Conservation (phyloP, 768 basidiomycete species). For the Cantharellus anzutake region DNA sequence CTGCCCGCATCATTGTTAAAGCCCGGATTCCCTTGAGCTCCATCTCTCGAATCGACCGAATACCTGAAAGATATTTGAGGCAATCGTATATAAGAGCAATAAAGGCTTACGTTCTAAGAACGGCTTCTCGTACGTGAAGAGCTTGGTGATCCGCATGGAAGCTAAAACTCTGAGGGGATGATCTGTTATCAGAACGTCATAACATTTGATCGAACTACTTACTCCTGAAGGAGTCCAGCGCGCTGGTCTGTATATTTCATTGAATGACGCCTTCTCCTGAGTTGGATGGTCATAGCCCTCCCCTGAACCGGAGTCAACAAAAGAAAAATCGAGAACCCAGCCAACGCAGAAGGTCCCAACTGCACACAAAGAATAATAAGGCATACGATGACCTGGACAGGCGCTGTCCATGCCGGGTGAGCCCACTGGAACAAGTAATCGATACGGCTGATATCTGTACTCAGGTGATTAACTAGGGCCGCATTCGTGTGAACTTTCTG, state of each 20-base stretch:
- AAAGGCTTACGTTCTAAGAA: slow-evolving; percentile 36
- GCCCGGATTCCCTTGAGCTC: slow-evolving; percentile 37
- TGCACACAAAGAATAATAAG: slow-evolving; percentile 13
- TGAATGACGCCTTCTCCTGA: slow-evolving; percentile 30
- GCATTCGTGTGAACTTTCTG: slow-evolving; percentile 42
- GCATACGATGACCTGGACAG: slow-evolving; percentile 1
- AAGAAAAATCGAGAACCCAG: slow-evolving; percentile 49
- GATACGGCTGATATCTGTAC: slow-evolving; percentile 34
- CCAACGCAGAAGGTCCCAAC: slow-evolving; percentile 52
- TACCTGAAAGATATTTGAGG: slow-evolving; percentile 20
- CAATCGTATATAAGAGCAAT: neutral
- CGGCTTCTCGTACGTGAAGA: slow-evolving; percentile 53
- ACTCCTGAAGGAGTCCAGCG: slow-evolving; percentile 42
- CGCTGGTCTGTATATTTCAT: slow-evolving; percentile 46
- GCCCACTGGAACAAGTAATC: neutral
- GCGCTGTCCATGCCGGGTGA: neutral
- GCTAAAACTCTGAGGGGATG: slow-evolving; percentile 24
- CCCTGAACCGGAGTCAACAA: slow-evolving; percentile 44
- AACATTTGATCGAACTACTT: neutral
- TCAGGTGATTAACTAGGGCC: slow-evolving; percentile 39
- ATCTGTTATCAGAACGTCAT: too few relatives aligned
- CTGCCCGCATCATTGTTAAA: slow-evolving; percentile 42
- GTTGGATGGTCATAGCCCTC: slow-evolving; percentile 40
- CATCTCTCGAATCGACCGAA: slow-evolving; percentile 30
- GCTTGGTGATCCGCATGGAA: slow-evolving; percentile 15